Evolutionary conservation across 2,329 filamentous ascomycete genomes (phyloP).

Genomic region (Microsporum ferrugineum): DNA sequence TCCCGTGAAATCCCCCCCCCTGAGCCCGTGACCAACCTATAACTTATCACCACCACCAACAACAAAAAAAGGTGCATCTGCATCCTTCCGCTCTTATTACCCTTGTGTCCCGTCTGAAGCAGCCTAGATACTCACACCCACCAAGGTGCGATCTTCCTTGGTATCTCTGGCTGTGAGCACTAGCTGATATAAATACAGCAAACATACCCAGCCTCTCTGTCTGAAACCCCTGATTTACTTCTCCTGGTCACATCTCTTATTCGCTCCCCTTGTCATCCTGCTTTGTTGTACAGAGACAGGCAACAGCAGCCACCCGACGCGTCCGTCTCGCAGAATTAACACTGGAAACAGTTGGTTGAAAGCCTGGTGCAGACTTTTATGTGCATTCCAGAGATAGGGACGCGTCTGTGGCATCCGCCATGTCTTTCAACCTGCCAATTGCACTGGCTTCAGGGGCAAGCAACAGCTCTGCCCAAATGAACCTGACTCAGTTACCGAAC

Average conservation of each 20-base stretch:
- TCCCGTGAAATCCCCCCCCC: background rate
- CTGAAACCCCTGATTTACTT: background rate
- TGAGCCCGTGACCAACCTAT: background rate
- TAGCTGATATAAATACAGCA: background rate
- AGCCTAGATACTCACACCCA: background rate
- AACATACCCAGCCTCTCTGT: background rate
- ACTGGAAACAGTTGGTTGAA: background rate
- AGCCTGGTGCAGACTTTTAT: background rate
- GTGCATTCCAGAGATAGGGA: background rate
- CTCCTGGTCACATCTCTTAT: background rate
- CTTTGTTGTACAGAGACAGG: background rate
- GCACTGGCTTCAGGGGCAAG: background rate
- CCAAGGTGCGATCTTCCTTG: background rate
- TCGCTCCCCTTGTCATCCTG: background rate
- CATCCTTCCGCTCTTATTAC: background rate
- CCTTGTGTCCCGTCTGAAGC: background rate
- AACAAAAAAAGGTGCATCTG: background rate
- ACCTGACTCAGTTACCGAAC: conserved; percentile 30
- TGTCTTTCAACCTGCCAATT: conserved; percentile 2
- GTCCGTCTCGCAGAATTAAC: background rate
- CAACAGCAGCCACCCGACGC: background rate
- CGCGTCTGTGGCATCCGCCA: background rate
- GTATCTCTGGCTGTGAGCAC: background rate
- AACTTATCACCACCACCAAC: background rate
- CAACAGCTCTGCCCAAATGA: conserved; percentile 6